Conservation (phyloP, 2,329 filamentous ascomycete species). For the Exophiala viscosa region DNA sequence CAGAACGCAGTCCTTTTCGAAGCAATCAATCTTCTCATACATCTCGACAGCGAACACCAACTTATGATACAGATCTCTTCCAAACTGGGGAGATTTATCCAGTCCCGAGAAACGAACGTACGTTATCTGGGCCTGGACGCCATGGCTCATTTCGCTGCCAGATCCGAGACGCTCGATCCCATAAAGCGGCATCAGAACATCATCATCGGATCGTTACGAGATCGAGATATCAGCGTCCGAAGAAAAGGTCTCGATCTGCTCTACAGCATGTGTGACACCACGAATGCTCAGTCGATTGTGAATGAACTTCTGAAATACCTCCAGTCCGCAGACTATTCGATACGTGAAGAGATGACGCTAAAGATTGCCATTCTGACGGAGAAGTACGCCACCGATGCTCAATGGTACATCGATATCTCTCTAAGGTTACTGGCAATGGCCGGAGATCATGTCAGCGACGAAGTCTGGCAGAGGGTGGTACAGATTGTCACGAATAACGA, state of each 20-base stretch:
- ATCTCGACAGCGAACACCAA: conserved; percentile 89
- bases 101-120: conserved; percentile 94
- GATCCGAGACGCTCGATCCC: conserved; percentile 88
- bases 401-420: conserved; percentile 99
- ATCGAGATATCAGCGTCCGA: conserved; percentile 94
- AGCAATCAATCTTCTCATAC: conserved; percentile 97
- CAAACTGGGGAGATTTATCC: conserved; percentile 89
- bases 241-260: conserved; percentile 92
- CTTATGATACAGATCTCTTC: conserved; percentile 95
- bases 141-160: conserved; percentile 94
- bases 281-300: conserved; percentile 91
- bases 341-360: conserved; percentile 97
- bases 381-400: conserved; percentile 95
- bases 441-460: conserved; percentile 96
- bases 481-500: conserved; percentile 99
- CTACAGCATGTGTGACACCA: conserved; percentile 98
- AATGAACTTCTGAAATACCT: conserved; percentile 90
- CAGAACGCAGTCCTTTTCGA: conserved; percentile 98
- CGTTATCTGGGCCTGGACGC: conserved; percentile 93
- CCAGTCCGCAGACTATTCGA: conserved; percentile 94
- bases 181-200: conserved; percentile 98
- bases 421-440: conserved; percentile 92
- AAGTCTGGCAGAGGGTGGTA: conserved; percentile 98
- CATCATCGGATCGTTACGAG: conserved; percentile 88
- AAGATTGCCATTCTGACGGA: conserved; percentile 98